Conservation (phyloP, 2,329 filamentous ascomycete species). For the Fusarium humuli region DNA sequence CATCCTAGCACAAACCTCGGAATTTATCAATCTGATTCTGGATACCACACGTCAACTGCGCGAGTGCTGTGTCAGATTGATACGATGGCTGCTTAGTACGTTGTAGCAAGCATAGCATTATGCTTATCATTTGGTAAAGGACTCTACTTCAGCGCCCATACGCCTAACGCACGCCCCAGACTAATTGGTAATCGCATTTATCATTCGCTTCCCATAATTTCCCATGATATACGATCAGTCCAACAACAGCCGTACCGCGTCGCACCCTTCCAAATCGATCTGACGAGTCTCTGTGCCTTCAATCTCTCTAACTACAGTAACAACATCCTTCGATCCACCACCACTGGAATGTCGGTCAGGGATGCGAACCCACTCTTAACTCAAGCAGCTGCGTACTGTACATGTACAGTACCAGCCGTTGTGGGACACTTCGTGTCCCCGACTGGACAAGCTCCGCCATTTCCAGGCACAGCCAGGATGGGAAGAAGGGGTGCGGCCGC, state of each 20-base stretch:
- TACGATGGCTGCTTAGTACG: slow-evolving; percentile 2
- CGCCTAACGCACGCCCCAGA: slow-evolving; percentile 26
- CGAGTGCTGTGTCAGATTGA: slow-evolving; percentile 20
- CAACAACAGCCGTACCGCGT: slow-evolving; percentile 43
- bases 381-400: slow-evolving; percentile 6
- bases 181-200: slow-evolving; percentile 15
- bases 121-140: slow-evolving; percentile 7
- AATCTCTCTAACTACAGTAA: slow-evolving; percentile 48
- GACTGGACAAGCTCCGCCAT: slow-evolving; percentile 38
- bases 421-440: slow-evolving; percentile 37
- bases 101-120: slow-evolving; percentile 9
- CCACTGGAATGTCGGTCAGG: slow-evolving; percentile 49
- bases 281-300: slow-evolving; percentile 48
- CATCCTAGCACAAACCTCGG: slow-evolving; percentile 32
- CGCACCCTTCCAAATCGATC: slow-evolving; percentile 39
- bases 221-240: slow-evolving; percentile 37
- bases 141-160: slow-evolving; percentile 6
- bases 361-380: slow-evolving; percentile 44
- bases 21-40: slow-evolving; percentile 22
- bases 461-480: slow-evolving; percentile 44
- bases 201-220: slow-evolving; percentile 33
- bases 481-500: slow-evolving; percentile 41
- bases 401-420: slow-evolving; percentile 34
- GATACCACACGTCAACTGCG: slow-evolving; percentile 8
- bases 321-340: slow-evolving; percentile 50